Evolutionary conservation across 2,329 filamentous ascomycete genomes (phyloP).

Genomic region (Trichoderma arundinaceum): DNA sequence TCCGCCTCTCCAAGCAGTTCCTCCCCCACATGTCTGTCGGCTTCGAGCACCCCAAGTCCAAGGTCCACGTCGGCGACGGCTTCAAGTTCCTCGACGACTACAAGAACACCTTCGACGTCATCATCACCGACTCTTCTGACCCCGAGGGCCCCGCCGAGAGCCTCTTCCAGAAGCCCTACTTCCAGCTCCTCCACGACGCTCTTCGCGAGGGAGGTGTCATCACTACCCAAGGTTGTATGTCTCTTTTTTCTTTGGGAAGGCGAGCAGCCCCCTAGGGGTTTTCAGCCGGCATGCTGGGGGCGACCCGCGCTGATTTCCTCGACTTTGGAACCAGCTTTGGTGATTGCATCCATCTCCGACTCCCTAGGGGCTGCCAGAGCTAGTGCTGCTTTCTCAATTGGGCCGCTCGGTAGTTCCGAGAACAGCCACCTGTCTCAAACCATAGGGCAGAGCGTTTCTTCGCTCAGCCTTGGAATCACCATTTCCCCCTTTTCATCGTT

Average conservation of each 20-base stretch:
- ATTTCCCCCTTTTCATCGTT: background rate
- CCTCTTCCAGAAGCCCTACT: constrained; percentile 99
- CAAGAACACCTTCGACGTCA: constrained; percentile 98
- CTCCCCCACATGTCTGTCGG: constrained; percentile 92
- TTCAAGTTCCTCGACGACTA: constrained; percentile 98
- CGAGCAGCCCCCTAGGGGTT: constrained; percentile 44
- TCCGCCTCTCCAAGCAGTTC: constrained; percentile 97
- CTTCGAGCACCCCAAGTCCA: constrained; percentile 92
- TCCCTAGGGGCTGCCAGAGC: constrained; percentile 47
- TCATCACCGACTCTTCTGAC: constrained; percentile 98
- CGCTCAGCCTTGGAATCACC: background rate
- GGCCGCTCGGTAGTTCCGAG: constrained; percentile 47
- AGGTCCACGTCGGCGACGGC: constrained; percentile 91
- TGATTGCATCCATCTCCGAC: constrained; percentile 23
- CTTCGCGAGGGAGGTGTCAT: constrained; percentile 96
- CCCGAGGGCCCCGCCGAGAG: constrained; percentile 95
- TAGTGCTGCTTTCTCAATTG: constrained; percentile 47
- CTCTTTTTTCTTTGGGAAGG: constrained; percentile 63
- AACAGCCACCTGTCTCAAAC: constrained; percentile 1
- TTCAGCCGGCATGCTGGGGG: constrained; percentile 37
- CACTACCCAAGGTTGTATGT: constrained; percentile 99
- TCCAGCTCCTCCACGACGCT: constrained; percentile 88
- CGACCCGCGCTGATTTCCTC: constrained; percentile 22
- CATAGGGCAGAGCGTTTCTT: background rate
- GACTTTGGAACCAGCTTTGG: constrained; percentile 4